Evolutionary conservation across 163 green algal genomes (phyloP), one percentile per base, ranked within the genome.

Genomic region (Scenedesmus sp.): DNA sequence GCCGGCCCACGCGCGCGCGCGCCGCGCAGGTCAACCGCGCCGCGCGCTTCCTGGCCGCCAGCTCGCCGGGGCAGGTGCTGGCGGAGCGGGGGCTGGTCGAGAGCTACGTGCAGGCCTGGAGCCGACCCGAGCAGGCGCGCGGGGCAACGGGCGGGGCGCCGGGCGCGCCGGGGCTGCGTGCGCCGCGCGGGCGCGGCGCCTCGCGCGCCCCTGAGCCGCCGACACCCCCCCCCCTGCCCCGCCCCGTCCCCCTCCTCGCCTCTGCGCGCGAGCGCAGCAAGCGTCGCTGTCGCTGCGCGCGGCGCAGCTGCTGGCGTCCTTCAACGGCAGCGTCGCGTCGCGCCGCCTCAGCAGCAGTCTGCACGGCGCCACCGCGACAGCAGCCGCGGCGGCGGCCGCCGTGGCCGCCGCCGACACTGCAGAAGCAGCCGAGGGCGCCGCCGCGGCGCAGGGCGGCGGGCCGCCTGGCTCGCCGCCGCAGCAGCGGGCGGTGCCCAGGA

Each of bases 21-120:
- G n/a, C n/a, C n/a, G n/a, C n/a, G n/a, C n/a, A n/a, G n/a, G 81
- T 88, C 31, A 88, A 86, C 63, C 78, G 84, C 17, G 84, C 84
- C 11, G 84, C 84, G 22, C 70, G 84, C 3, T 85, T 88, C 47
- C 60, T 85, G 29, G 56, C 66, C 10, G 84, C 80, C 3, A 58
- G 69, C 10, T 56, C 42, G 33, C 82, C 82, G 11, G 84, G 84
- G 3, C 80, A 88, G 63, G 69, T 83, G 34, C 70, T 88, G 29
- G 76, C 69, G 10, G 80, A 85, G 66, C 45, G 58, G 53, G 48
- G 63, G 3, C 53, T 86, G 0, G 79, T 84, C 5, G 76, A 84
- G 36, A 47, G 82, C 31, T 72, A 63, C 34, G 34, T 83, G 58
- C 47, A 31, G 4, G n/a, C 29, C 34, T 20, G 45, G 22, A 47